Percentiles rank a stretch among this genome's conserved stretches.
Evolutionary conservation across 2,329 filamentous ascomycete genomes (phyloP).

Genomic region (Didymosphaeria variabile): DNA sequence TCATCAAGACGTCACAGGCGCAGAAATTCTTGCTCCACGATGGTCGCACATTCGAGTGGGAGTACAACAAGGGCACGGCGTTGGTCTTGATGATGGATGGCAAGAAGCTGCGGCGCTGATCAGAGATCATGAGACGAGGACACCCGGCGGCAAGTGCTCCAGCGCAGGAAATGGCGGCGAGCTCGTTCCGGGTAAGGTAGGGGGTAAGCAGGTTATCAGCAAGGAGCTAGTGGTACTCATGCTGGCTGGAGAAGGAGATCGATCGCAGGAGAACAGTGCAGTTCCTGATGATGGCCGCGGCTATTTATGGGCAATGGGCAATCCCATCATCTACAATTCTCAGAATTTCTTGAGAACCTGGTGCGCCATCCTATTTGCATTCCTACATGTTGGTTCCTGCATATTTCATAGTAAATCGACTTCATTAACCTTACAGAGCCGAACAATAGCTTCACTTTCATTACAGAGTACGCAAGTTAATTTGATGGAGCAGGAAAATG

Average conservation of each 20-base stretch:
- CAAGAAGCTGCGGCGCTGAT: conserved; percentile 52
- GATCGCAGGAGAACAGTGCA: conserved; percentile 65
- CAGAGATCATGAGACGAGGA: conserved; percentile 52
- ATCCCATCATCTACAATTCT: too few species aligned
- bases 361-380: too few species aligned
- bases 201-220: conserved; percentile 33
- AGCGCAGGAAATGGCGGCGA: conserved; percentile 55
- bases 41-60: conserved; percentile 64
- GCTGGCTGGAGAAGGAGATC: conserved; percentile 73
- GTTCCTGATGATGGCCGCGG: conserved; percentile 53
- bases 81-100: conserved; percentile 27
- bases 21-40: conserved; percentile 58
- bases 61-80: conserved; percentile 52
- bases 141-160: conserved; percentile 47
- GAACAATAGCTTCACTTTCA: too few species aligned
- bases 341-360: too few species aligned
- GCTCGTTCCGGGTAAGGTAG: conserved; percentile 58
- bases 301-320: not conserved
- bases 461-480: too few species aligned
- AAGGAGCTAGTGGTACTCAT: conserved; percentile 63
- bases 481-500: too few species aligned
- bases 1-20: conserved; percentile 56
- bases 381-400: too few species aligned
- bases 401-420: too few species aligned
- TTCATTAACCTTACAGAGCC: too few species aligned